phyloP scores from a whole-genome alignment of 306 rosid species.

The Malus fusca region DNA sequence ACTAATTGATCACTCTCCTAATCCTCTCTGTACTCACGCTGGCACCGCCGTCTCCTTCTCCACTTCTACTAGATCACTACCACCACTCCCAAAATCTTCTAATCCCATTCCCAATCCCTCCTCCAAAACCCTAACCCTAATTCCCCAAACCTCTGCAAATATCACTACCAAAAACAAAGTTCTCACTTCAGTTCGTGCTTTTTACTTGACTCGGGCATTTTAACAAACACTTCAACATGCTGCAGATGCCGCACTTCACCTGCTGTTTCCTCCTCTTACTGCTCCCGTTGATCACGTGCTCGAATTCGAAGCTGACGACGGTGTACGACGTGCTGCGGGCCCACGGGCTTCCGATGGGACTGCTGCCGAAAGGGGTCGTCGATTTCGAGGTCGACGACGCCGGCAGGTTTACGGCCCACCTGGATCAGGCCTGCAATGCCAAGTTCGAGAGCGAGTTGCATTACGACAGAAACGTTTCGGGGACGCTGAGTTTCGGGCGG shows the following conservation, averaged over 20 bases:
- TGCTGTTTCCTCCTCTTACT: slow-evolving; percentile 7
- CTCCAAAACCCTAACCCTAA: slow-evolving; percentile 7
- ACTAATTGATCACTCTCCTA: slow-evolving; percentile 66
- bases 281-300: background rate
- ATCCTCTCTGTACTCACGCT: slow-evolving; percentile 57
- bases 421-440: slow-evolving; percentile 86
- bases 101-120: background rate
- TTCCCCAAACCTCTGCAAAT: slow-evolving; percentile 2
- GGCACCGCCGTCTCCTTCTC: slow-evolving; percentile 34
- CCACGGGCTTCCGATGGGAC: slow-evolving; percentile 78
- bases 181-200: background rate
- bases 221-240: background rate
- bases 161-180: background rate
- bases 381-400: slow-evolving; percentile 38
- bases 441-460: slow-evolving; percentile 75
- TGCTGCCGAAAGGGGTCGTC: slow-evolving; percentile 58
- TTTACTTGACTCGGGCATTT: background rate
- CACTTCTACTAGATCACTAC: background rate
- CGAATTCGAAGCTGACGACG: slow-evolving; percentile 6
- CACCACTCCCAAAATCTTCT: background rate
- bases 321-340: slow-evolving; percentile 54
- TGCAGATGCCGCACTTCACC: background rate
- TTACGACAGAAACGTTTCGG: slow-evolving; percentile 72
- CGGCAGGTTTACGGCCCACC: slow-evolving; percentile 49
- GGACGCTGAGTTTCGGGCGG: slow-evolving; percentile 50